These are phyloP conservation scores for Penicillium paxilli DNA, from an alignment of 495 filamentous ascomycete species.

Conservation along the genomic window DNA sequence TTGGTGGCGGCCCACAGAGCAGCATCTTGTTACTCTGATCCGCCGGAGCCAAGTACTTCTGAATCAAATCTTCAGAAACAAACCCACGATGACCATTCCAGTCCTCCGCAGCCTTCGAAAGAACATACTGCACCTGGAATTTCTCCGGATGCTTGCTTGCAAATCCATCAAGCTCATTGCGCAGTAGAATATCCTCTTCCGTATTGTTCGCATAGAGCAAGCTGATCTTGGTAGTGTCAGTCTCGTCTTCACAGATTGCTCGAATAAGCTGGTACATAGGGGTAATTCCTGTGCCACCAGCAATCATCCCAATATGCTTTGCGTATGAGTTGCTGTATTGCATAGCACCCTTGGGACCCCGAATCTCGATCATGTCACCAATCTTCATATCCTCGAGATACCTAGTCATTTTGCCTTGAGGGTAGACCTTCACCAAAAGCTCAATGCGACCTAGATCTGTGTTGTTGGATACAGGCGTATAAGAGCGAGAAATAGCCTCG, in stretches of 20 bases:
- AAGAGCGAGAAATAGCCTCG: conserved; percentile 25
- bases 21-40: conserved; percentile 35
- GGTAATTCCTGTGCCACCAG: conserved; percentile 45
- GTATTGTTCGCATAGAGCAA: conserved; percentile 41
- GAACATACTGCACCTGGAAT: conserved; percentile 45
- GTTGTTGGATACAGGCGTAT: conserved; percentile 49
- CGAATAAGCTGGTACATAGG: conserved; percentile 53
- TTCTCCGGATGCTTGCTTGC: conserved; percentile 35
- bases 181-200: conserved; percentile 37
- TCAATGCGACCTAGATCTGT: conserved; percentile 40
- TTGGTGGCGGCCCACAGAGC: conserved; percentile 42
- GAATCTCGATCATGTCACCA: conserved; percentile 40
- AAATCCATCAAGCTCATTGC: conserved; percentile 49
- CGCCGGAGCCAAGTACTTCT: conserved; percentile 23
- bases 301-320: conserved; percentile 45
- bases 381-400: conserved; percentile 38
- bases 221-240: conserved; percentile 44
- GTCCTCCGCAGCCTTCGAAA: conserved; percentile 26
- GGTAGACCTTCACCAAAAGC: conserved; percentile 44
- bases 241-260: conserved; percentile 46
- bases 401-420: conserved; percentile 38
- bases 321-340: conserved; percentile 31
- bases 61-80: conserved; percentile 24
- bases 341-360: conserved; percentile 48
- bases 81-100: conserved; percentile 30